phyloP scores from a whole-genome alignment of 257 asterid genomes.

The Penstemon davidsonii region DNA sequence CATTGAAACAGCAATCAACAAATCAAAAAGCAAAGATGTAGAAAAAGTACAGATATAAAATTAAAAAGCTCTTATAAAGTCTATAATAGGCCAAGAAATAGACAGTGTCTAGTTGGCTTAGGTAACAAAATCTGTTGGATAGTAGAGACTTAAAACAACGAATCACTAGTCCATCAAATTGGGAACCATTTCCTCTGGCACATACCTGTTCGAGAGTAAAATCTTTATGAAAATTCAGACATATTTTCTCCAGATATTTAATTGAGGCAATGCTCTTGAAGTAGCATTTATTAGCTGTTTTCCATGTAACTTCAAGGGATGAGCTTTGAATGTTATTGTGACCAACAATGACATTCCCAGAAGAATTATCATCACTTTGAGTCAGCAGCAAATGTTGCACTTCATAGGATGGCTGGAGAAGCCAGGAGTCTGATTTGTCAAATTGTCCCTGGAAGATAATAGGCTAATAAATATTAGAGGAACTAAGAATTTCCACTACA shows the following conservation, averaged over 20 bases:
- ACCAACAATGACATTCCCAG: conserved; percentile 30
- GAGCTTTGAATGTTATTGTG: conserved; percentile 32
- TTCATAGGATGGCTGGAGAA: conserved; percentile 82
- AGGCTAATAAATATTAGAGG: background rate
- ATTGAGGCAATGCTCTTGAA: conserved; percentile 79
- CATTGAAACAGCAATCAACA: background rate
- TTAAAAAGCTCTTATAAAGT: background rate
- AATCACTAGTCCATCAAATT: conserved; percentile 11
- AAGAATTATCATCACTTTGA: conserved; percentile 34
- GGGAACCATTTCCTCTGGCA: background rate
- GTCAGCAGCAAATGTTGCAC: conserved; percentile 64
- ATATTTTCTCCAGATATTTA: conserved; percentile 59
- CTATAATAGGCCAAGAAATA: background rate
- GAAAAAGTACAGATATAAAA: background rate
- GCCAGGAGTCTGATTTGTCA: conserved; percentile 53
- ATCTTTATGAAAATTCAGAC: conserved; percentile 75
- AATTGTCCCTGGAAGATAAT: conserved; percentile 39
- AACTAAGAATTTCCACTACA: background rate
- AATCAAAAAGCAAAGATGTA: background rate
- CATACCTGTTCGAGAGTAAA: conserved; percentile 74
- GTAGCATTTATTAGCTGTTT: conserved; percentile 63
- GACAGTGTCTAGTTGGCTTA: background rate
- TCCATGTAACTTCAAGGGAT: conserved; percentile 55
- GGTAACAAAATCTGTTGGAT: background rate
- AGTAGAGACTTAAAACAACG: conserved; percentile 2